Conservation (phyloP, 176 grass and related monocot genomes). For the Elymus sibiricus region DNA sequence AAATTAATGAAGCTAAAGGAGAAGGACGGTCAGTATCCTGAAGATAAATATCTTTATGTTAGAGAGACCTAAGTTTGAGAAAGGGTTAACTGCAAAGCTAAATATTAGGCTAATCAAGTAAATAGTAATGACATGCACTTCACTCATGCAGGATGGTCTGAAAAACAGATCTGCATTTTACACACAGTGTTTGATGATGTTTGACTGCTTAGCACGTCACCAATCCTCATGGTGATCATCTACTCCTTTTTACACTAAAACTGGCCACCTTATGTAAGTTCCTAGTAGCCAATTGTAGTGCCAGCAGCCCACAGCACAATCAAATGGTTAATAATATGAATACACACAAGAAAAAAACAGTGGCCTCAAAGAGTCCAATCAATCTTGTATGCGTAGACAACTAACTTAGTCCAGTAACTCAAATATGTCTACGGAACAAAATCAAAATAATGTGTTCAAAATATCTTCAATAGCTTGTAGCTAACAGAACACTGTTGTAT, state of each 20-base stretch:
- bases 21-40: too few species aligned
- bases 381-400: neutral
- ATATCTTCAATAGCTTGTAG: neutral
- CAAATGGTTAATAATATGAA: neutral
- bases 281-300: neutral
- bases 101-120: neutral
- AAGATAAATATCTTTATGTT: neutral
- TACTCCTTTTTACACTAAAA: neutral
- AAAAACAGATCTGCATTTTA: too few species aligned
- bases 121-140: neutral
- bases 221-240: neutral
- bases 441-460: neutral
- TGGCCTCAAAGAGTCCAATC: neutral
- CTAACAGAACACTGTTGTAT: neutral
- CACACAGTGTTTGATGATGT: neutral
- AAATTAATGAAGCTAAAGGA: neutral
- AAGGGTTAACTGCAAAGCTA: neutral
- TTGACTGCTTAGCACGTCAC: neutral
- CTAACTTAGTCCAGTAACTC: neutral
- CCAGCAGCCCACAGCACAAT: neutral
- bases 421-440: neutral
- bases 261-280: neutral
- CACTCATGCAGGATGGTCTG: too few species aligned
- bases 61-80: neutral
- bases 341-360: neutral